These are phyloP conservation scores for Pichia rugopelliculosa DNA, from an alignment of 805 yeast species.

Conservation along the genomic window DNA sequence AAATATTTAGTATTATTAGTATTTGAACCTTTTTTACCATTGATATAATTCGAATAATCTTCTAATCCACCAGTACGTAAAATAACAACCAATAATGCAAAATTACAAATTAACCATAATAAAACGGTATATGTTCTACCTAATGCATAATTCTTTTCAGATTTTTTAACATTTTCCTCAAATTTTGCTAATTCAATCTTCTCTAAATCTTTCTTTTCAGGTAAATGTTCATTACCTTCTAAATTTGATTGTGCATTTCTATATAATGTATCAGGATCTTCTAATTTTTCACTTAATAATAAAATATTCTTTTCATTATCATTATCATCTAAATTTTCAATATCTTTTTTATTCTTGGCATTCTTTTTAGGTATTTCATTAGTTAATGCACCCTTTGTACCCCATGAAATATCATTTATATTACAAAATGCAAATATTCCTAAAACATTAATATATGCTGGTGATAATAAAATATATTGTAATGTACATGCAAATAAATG, in stretches of 20 bases:
- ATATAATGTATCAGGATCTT: conserved; percentile 26
- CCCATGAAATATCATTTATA: conserved; percentile 94
- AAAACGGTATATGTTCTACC: conserved; percentile 84
- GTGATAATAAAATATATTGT: conserved; percentile 77
- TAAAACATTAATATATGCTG: conserved; percentile 82
- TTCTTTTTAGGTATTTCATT: conserved; percentile 60
- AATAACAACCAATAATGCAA: conserved; percentile 70
- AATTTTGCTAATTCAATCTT: conserved; percentile 4
- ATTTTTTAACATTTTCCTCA: conserved; percentile 13
- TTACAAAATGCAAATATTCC: conserved; percentile 93
- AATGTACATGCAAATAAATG: conserved; percentile 80
- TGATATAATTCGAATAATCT: conserved; percentile 24
- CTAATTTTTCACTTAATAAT: conserved; percentile 24
- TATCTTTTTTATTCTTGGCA: conserved; percentile 13
- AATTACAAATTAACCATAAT: conserved; percentile 80
- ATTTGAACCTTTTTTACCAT: conserved; percentile 12
- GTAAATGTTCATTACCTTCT: conserved; percentile 41
- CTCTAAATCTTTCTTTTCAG: conserved; percentile 34
- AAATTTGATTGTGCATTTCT: conserved; percentile 18
- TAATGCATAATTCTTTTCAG: conserved; percentile 72
- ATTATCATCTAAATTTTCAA: conserved; percentile 9
- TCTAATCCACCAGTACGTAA: conserved; percentile 75
- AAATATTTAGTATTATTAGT: conserved; percentile 30
- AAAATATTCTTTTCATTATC: conserved; percentile 18
- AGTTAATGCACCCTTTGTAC: conserved; percentile 79